Evolutionary conservation across 495 filamentous ascomycete species (phyloP).

Genomic region (Filosporella fistucella): DNA sequence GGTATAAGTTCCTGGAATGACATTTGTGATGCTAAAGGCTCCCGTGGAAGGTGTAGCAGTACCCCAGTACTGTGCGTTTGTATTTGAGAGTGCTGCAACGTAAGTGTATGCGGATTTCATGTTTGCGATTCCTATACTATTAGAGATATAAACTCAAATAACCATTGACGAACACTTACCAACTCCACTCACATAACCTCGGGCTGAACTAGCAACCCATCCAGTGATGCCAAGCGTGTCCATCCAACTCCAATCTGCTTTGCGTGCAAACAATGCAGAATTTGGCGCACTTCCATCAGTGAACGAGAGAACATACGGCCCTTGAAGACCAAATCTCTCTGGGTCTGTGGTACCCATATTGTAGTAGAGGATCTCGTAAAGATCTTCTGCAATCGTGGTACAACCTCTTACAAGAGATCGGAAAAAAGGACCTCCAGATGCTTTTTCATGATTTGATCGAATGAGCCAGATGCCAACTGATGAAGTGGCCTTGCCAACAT

Average conservation of each 20-base stretch:
- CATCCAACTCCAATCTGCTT: slow-evolving; percentile 1
- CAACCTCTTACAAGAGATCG: neutral
- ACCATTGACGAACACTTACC: too few species aligned
- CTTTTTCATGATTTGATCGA: neutral
- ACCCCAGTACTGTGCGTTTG: neutral
- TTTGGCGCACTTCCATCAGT: neutral
- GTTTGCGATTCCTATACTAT: slow-evolving; percentile 1
- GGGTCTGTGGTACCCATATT: slow-evolving; percentile 1
- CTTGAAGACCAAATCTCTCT: neutral
- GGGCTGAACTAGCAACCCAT: neutral
- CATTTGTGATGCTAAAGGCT: neutral
- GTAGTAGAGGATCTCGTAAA: slow-evolving; percentile 2
- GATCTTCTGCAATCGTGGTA: neutral
- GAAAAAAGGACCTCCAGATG: slow-evolving; percentile 3
- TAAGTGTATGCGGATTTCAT: neutral
- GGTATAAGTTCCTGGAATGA: slow-evolving; percentile 1
- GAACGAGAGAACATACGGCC: neutral
- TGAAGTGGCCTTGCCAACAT: slow-evolving; percentile 1
- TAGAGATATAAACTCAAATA: too few species aligned
- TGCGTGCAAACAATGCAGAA: neutral
- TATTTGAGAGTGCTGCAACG: neutral
- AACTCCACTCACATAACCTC: neutral
- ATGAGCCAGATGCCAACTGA: neutral
- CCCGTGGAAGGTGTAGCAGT: neutral
- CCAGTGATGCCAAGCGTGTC: neutral